phyloP scores from a whole-genome alignment of 257 asterid species.

The Avicennia marina region DNA sequence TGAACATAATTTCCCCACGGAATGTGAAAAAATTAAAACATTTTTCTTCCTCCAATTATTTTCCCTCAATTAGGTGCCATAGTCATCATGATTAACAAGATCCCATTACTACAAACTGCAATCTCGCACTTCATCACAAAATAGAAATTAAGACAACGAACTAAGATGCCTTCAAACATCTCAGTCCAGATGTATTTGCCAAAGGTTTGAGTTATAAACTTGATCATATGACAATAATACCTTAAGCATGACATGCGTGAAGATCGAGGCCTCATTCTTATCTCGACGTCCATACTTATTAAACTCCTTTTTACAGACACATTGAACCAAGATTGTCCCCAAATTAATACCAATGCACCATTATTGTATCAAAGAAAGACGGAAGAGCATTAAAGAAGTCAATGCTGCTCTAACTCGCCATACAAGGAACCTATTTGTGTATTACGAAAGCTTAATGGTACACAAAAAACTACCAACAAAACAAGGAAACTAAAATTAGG shows the following conservation, averaged over 20 bases:
- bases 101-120: background rate
- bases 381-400: constrained; percentile 15
- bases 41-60: no score
- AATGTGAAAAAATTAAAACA: background rate
- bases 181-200: background rate
- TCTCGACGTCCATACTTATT: constrained; percentile 4
- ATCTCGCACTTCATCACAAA: no score
- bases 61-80: background rate
- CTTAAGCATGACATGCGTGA: background rate
- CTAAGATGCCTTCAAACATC: background rate
- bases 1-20: background rate
- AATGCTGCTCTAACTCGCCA: constrained; percentile 5
- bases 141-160: no score
- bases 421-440: constrained; percentile 15
- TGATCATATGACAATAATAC: constrained; percentile 7
- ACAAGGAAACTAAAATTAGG: constrained; percentile 14
- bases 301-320: constrained; percentile 3
- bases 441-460: constrained; percentile 16
- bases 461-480: constrained; percentile 20
- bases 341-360: constrained; percentile 11
- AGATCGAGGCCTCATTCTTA: background rate
- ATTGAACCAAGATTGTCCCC: constrained; percentile 19
- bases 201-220: background rate
- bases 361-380: constrained; percentile 11
- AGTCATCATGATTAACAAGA: background rate